A percentile compares a stretch with the other conserved stretches of the same genome.
Evolutionary conservation across 192 early-diverging fungal species (phyloP).

Genomic region (Ramicandelaber brevisporus): DNA sequence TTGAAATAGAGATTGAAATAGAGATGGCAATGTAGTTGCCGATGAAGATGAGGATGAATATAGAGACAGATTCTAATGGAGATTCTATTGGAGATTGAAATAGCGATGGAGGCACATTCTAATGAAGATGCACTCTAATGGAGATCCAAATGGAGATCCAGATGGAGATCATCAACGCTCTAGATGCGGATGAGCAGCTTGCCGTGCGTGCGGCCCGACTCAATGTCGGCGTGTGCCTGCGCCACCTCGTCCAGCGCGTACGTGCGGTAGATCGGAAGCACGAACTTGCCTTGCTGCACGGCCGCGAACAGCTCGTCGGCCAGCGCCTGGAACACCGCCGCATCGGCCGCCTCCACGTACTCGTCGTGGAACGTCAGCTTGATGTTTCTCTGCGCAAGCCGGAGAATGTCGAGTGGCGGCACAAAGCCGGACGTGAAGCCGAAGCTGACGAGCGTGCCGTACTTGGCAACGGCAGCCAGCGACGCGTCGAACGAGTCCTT

Average conservation of each 20-base stretch:
- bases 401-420: slow-evolving; percentile 24
- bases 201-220: slow-evolving; percentile 39
- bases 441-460: slow-evolving; percentile 57
- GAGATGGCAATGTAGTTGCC: too few species aligned
- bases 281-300: slow-evolving; percentile 25
- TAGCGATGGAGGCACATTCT: too few species aligned
- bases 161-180: too few species aligned
- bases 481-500: slow-evolving; percentile 55
- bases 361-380: slow-evolving; percentile 43
- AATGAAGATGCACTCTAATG: too few species aligned
- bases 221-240: slow-evolving; percentile 53
- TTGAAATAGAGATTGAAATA: too few species aligned
- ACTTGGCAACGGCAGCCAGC: slow-evolving; percentile 26
- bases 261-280: slow-evolving; percentile 39
- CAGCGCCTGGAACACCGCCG: slow-evolving; percentile 35
- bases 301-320: slow-evolving; percentile 31
- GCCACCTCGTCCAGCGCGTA: slow-evolving; percentile 51
- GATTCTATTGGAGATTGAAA: too few species aligned
- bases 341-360: slow-evolving; percentile 33
- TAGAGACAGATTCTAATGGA: too few species aligned
- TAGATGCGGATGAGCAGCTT: too few species aligned
- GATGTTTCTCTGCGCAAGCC: slow-evolving; percentile 45
- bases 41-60: too few species aligned
- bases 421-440: slow-evolving; percentile 71
- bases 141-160: too few species aligned